Conservation (phyloP, 2,329 filamentous ascomycete species). For the Botryotinia narcissicola region DNA sequence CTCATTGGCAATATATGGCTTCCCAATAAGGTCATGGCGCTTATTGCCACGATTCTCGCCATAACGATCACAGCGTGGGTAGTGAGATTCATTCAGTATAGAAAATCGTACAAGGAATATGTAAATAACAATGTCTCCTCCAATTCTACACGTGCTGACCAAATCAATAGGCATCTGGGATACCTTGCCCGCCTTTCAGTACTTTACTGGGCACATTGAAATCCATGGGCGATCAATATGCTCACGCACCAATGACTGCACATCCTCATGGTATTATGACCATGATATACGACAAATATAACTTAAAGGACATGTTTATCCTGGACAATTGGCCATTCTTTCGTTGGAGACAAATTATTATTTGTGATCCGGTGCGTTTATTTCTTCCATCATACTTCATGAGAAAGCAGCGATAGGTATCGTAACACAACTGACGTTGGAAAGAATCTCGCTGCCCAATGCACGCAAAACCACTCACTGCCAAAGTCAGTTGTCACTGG, state of each 20-base stretch:
- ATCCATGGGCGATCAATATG: constrained; percentile 12
- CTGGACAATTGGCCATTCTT: constrained; percentile 21
- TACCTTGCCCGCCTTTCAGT: constrained; percentile 18
- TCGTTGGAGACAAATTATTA: constrained; percentile 15
- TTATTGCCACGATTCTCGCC: neutral
- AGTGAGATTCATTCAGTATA: constrained; percentile 3
- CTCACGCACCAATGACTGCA: constrained; percentile 4
- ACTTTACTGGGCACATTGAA: constrained; percentile 10
- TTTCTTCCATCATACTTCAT: neutral
- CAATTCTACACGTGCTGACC: neutral
- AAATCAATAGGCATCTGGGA: neutral
- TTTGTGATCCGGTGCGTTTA: constrained; percentile 18
- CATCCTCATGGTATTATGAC: constrained; percentile 21
- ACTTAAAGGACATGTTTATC: constrained; percentile 12
- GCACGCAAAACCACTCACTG: constrained; percentile 17
- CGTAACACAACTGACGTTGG: neutral
- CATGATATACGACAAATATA: constrained; percentile 16
- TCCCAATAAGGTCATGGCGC: neutral
- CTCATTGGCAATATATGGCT: neutral
- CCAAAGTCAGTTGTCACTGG: neutral
- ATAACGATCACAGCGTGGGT: neutral
- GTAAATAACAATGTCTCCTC: neutral
- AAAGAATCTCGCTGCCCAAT: constrained; percentile 17
- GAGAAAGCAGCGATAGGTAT: neutral
- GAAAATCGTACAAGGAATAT: constrained; percentile 12